Base-by-base conservation (phyloP, 2,329 filamentous ascomycete genomes). In the Colletotrichum sp. region DNA sequence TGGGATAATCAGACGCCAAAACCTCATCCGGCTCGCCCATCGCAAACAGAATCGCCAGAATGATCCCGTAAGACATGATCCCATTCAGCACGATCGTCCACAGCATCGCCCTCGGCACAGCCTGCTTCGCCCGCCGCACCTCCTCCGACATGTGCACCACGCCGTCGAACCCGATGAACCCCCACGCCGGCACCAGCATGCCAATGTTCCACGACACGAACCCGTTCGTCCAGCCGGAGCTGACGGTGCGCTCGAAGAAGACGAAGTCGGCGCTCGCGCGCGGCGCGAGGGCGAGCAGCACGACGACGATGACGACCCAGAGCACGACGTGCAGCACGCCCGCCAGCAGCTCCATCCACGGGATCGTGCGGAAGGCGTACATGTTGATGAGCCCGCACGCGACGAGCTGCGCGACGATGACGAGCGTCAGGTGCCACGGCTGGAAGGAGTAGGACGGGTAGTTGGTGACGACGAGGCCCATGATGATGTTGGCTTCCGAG, bases 21-120 rank as follows among this genome's bases (percentile, higher is more conserved):
- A 76, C 64, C 5, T 68, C 73, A n/a, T 76, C 73, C 18, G 73
- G 52, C 39, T 71, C 69, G n/a, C 73, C 73, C 73, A 76, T 76
- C 10, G 69, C 73, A 32, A 76, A 73, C 30, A 76, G 5, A 24
- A 76, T 76, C 18, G 73, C 73, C 63, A 76, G 12, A 26, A 76
- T 76, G 32, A 76, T 73, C 9, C 69, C 73, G 3, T 76, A 76
- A 26, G 73, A 76, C 78, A 88, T 87, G 34, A 88, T 84, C 70
- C 88, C 87, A 15, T 81, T 80, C 8, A 81, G 77, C 4, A 79
- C 69, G 1, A 78, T 67, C 16, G 74, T 77, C 77, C 77, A 78
- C 55, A 78, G 60, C 77, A 78, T 78, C 34, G 70, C 75, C 39
- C 69, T 30, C 32, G 77, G 77, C 26, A 78, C 55, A 2, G 74